Evolutionary conservation across 2,329 filamentous ascomycete species (phyloP), one percentile per base, ranked within the genome.

Genomic region (Lecanoromycetidae sp.): DNA sequence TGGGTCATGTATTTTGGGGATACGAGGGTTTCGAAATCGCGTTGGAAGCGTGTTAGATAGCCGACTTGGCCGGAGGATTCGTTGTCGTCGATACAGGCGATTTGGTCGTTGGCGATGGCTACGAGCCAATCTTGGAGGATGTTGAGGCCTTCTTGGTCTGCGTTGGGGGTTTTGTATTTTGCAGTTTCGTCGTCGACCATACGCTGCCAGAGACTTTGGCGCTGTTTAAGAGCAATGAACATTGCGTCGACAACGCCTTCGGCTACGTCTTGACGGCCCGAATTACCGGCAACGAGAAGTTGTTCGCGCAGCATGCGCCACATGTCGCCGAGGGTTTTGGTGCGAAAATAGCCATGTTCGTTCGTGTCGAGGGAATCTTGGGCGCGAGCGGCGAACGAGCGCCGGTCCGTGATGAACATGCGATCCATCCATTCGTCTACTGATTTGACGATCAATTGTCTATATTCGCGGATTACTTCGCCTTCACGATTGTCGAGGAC

Each of bases 221-320:
- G 81, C 36, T 75, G 71, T 55, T 87, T 85, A 34, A 98, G 75
- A 12, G 88, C 81, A 41, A 84, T 74, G 67, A 95, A 90, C 86
- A 96, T 96, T 61, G 88, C 83, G 63, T 96, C 91, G 42, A 96
- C 81, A 30, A 96, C 88, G 53, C 91, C 91, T 66, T 96, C 90
- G 7, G 90, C 82, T 0, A 98, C 87, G 60, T 96, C 91, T 46
- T 80, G 76, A 43, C 91, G 84, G 59, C 88, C 77, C 36, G 87
- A 94, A 58, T 85, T 84, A 33, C 80, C 81, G 4, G 88, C 88
- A 0, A 87, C 86, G 53, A 84, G 78, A 27, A 94, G 76, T 65
- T 98, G 91, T 65, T 98, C 90, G 55, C 85, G 80, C 53, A 98
- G 72, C 87, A 98, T 96, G 51, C 88, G 84, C 88, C 93, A 98